A percentile compares a stretch with the other conserved stretches of the same genome.
Conservation (phyloP, 495 filamentous ascomycete species). For the Stereocaulon alpinum region DNA sequence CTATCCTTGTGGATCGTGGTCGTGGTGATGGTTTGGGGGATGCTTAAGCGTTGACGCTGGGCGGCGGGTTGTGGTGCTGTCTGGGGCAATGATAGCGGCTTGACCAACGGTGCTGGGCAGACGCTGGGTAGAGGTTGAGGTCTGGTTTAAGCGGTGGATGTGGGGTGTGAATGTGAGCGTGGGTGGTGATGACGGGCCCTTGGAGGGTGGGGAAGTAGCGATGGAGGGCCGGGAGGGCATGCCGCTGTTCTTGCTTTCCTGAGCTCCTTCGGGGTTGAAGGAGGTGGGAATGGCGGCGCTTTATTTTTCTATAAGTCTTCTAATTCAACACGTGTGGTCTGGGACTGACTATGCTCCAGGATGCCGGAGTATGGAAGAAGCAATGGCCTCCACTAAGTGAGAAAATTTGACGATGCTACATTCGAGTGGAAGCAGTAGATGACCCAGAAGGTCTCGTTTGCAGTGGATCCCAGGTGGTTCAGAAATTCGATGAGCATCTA, state of each 20-base stretch:
- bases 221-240: constrained; percentile 15
- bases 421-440: too few relatives aligned
- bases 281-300: constrained; percentile 14
- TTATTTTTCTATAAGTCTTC: constrained; percentile 26
- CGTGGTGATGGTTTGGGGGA: constrained; percentile 16
- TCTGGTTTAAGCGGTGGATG: constrained; percentile 8
- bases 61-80: constrained; percentile 16
- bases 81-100: constrained; percentile 16
- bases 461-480: too few relatives aligned
- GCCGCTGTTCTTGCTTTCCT: constrained; percentile 15
- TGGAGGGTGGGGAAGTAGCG: constrained; percentile 20
- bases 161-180: background rate
- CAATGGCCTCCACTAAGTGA: too few relatives aligned
- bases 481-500: too few relatives aligned
- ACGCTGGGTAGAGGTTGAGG: constrained; percentile 14
- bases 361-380: too few relatives aligned
- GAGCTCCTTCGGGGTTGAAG: constrained; percentile 10
- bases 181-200: background rate
- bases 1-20: constrained; percentile 11
- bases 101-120: constrained; percentile 11
- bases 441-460: too few relatives aligned
- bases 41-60: constrained; percentile 23
- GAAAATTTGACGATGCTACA: too few relatives aligned
- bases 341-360: constrained; percentile 10
- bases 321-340: background rate